These are phyloP conservation scores for Cryptosporidium canis DNA, from an alignment of 169 alveolate species.

Conservation along the genomic window DNA sequence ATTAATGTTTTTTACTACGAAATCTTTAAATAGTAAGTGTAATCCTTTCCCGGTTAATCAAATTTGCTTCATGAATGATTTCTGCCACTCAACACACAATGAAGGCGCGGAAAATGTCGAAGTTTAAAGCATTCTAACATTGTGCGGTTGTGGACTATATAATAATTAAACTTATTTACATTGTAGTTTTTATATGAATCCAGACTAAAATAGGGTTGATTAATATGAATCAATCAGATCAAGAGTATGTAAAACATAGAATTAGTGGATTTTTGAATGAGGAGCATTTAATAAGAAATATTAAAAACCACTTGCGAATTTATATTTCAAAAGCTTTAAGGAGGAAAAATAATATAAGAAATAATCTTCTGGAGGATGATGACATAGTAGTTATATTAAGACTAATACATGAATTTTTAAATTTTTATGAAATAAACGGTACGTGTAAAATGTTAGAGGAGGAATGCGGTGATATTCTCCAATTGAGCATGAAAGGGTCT, in stretches of 20 bases:
- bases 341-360: neutral
- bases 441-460: neutral
- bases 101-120: constrained; percentile 3
- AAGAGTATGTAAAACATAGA: constrained; percentile 20
- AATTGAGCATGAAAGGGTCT: neutral
- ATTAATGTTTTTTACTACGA: neutral
- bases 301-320: constrained; percentile 1
- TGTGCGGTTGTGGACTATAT: too few species aligned
- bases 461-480: constrained; percentile 23
- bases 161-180: too few species aligned
- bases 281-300: neutral
- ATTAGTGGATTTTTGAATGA: neutral
- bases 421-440: neutral
- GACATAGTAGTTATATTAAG: neutral
- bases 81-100: constrained; percentile 63
- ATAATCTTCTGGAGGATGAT: neutral
- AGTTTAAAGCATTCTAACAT: too few species aligned
- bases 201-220: neutral
- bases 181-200: neutral
- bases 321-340: neutral
- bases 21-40: constrained; percentile 49
- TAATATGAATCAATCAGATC: neutral
- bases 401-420: constrained; percentile 25
- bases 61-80: constrained; percentile 12
- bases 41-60: constrained; percentile 44